phyloP scores from a whole-genome alignment of 2,329 filamentous ascomycete species.

The Thelonectria rubi region DNA sequence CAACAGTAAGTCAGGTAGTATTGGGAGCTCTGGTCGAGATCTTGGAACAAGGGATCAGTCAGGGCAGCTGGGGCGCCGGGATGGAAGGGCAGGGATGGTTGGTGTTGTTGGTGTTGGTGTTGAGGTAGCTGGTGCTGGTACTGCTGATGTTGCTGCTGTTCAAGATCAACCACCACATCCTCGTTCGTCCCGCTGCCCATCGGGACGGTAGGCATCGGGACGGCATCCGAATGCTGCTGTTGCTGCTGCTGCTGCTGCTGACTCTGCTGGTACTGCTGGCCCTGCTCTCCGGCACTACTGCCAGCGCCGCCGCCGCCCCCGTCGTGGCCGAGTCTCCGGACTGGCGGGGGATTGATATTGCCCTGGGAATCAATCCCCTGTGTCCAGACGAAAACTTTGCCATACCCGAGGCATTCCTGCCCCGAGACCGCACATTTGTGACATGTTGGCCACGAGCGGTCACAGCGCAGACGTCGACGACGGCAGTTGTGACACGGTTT shows the following conservation, averaged over 20 bases:
- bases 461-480: slow-evolving; percentile 67
- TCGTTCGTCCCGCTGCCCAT: neutral
- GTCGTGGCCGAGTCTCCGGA: slow-evolving; percentile 35
- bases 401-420: slow-evolving; percentile 69
- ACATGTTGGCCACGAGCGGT: slow-evolving; percentile 67
- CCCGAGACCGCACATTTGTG: slow-evolving; percentile 66
- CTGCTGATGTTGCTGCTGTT: slow-evolving; percentile 15
- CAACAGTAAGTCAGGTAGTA: slow-evolving; percentile 62
- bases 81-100: slow-evolving; percentile 33
- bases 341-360: slow-evolving; percentile 51
- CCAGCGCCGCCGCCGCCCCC: slow-evolving; percentile 17
- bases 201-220: slow-evolving; percentile 19
- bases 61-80: slow-evolving; percentile 47
- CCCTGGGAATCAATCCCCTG: slow-evolving; percentile 60
- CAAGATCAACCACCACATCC: neutral
- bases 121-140: slow-evolving; percentile 15
- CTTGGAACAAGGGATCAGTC: slow-evolving; percentile 64
- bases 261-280: neutral
- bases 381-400: slow-evolving; percentile 68
- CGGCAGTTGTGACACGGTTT: slow-evolving; percentile 70
- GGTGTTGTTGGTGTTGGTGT: slow-evolving; percentile 24
- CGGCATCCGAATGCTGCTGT: slow-evolving; percentile 18
- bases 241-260: slow-evolving; percentile 5
- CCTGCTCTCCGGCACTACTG: neutral
- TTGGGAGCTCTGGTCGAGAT: slow-evolving; percentile 57